Base-by-base conservation (phyloP, 176 grass and related monocot genomes). In the Oryza rufipogon region DNA sequence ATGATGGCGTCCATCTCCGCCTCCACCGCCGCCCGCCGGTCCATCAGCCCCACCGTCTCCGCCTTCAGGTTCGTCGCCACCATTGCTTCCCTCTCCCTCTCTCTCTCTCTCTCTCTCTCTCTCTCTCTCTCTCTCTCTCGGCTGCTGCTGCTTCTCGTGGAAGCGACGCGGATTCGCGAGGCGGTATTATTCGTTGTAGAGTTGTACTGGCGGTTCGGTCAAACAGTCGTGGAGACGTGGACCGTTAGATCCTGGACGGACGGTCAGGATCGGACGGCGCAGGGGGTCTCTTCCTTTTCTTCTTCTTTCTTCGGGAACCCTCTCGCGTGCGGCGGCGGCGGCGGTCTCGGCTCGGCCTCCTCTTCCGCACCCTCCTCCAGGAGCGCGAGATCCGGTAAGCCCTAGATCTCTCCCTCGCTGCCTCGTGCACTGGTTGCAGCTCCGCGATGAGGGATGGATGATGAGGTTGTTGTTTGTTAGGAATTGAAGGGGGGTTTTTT, bases 31-130 rank as follows among this genome's bases (percentile, higher is more conserved):
- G 70, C 20, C 70, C 93, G 64, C 65, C 39, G 77, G 63, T 94
- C 88, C 83, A 92, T 96, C 83, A 99, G 70, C 15, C 75, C 64
- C 79, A 94, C 89, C 65, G 96, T 91, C 86, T 96, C 89, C 75
- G 91, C 87, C 87, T 99, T 99, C 83, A 99, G 73, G 79, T 96
- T 92, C 80, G 83, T 80, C 75, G 89, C 96, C 86, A 95, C 96
- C 96, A 96, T 98, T 66, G 49, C 0, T 87, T 45, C 25, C 63
- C 1, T 26, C 26, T 26, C 26, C 26, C 46, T 65, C 78, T 4
- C 19, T 45, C 38, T 66, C 23, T 23, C 30, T 61, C 74, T 71
- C 76, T 2, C 42, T 65, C 78, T 7, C 19, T 45, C 38, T 66
- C 30, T 61, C 74, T 71, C 46, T 65, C 78, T 7, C 19, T 45